Base-by-base conservation (phyloP, 257 asterid genomes). In the Jasminum sambac region DNA sequence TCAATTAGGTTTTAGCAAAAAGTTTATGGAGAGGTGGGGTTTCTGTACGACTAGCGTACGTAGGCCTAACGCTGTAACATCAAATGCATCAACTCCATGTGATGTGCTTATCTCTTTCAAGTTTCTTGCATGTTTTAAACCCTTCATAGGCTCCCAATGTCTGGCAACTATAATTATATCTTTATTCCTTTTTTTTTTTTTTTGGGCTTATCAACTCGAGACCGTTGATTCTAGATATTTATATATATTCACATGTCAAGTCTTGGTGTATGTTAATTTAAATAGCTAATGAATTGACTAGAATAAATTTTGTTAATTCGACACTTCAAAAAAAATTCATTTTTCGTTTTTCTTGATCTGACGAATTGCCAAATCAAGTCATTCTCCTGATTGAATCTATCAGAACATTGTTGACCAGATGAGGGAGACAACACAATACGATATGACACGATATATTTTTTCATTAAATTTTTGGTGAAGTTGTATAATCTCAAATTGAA, bases 21-120 rank as follows among this genome's bases (percentile, higher is more conserved):
- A 55, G 34, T 55, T 8, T 26, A 55, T 55, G 34, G 62, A 2
- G 11, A 55, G 36, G 62, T 55, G 62, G 36, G 72, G 44, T 16
- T 30, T 60, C 5, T 24, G 81, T 76, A 76, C 81, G 74, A 72
- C 12, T 30, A 14, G 71, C 30, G 77, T 77, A 77, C 77, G 81
- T 72, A 59, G 16, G 68, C 61, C 34, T 2, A 55, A 21, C 13
- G 58, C 24, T 42, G 74, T 30, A 67, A 30, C 59, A 64, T 63
- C 34, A 37, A 5, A 36, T 55, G 3, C 67, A 74, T 67, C 43
- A 63, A 62, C 10, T 62, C 66, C 81, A 77, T 72, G 78, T 77
- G 81, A 61, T 62, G 19, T 60, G 68, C 67, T 52, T 55, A 2
- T 40, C 72, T n/a, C 34, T 62, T 74, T 40, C 37, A 17, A 50